Base-by-base conservation (phyloP, 768 basidiomycete genomes). In the Trametes cingulata region DNA sequence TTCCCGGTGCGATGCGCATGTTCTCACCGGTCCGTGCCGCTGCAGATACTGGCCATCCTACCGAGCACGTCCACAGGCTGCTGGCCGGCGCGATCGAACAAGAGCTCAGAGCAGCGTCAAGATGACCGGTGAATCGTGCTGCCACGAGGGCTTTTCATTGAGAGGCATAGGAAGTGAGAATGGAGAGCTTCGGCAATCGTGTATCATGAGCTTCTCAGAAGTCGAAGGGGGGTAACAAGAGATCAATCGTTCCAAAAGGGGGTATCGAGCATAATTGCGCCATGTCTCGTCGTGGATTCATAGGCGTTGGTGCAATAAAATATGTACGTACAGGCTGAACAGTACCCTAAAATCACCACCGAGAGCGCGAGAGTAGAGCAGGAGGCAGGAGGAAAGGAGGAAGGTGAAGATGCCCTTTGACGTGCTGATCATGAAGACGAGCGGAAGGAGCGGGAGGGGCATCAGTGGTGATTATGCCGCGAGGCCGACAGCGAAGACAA, bases 31-130 rank as follows among this genome's bases (percentile, higher is more conserved):
- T 4, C 10, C 10, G 29, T 33, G 19, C 29, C 39, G 42, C 40
- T n/a, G 39, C 35, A 82, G 81, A 84, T 63, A 71, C 75, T 10
- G 81, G 80, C 0, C 82, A 84, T 67, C 81, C 81, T 2, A 83
- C 81, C 6, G 75, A 82, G 63, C 73, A 67, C 29, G 79, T 80
- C 14, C 83, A 84, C 68, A 66, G 68, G 19, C 69, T 81, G 20
- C 65, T 83, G 13, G 82, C 82, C 14, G 41, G 69, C 19, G 79
- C 78, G 10, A 75, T 84, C 62, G 72, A 76, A 56, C 67, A 68
- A 24, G 65, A 75, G 47, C 71, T 82, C 4, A 33, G 52, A 6
- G 55, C 40, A n/a, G 63, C 65, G 40, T 67, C 68, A 24, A 27
- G 14, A 25, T 40, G 29, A 33, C 10, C 10, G 4, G 29, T 33